Evolutionary conservation across 2,329 filamentous ascomycete genomes (phyloP), one percentile per base, ranked within the genome.

Genomic region (Boeremia lycopersici): DNA sequence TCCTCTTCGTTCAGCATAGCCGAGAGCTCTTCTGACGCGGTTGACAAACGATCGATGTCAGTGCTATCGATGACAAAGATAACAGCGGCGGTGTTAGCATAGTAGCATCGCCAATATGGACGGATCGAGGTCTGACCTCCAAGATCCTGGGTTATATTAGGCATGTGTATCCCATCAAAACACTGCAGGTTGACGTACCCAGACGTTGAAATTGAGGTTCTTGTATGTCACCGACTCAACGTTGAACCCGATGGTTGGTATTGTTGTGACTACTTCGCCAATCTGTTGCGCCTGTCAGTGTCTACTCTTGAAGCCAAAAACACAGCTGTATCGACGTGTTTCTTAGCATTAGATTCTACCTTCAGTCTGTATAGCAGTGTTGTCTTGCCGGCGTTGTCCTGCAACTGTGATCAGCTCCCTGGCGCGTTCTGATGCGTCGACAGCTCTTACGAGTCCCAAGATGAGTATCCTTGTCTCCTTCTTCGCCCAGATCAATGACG

Each of bases 61-160:
- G 95, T 99, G 36, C 90, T 95, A 76, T 99, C 95, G 72, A 99
- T 93, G 59, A 99, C 95, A 81, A 99, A 99, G 71, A 99, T 93
- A 64, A 99, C 95, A 15, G 95, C 95, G 28, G 95, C 93, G 0
- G 95, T 99, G 81, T 99, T 98, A 74, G 93, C 91, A 74, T 98
- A 99, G 83, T 99, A 99, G 81, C 95, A 99, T 76, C 95, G 86
- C 95, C 95, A 99, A 81, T 99, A 99, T 2, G 95, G 95, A 64
- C 95, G 86, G 75, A 99, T 99, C 65, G 90, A 96, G n/a, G 95
- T 99, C 82, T 99, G 95, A 34, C 95, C 95, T 72, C 95, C 93
- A 42, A 98, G 84, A 80, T 98, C 93, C 88, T 90, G 50, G 25
- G 19, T 39, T 33, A 12, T 36, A 25, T 41, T n/a, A 43, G 57